Conservation (phyloP, 805 yeast genomes). For the Wickerhamiella dianesei region DNA sequence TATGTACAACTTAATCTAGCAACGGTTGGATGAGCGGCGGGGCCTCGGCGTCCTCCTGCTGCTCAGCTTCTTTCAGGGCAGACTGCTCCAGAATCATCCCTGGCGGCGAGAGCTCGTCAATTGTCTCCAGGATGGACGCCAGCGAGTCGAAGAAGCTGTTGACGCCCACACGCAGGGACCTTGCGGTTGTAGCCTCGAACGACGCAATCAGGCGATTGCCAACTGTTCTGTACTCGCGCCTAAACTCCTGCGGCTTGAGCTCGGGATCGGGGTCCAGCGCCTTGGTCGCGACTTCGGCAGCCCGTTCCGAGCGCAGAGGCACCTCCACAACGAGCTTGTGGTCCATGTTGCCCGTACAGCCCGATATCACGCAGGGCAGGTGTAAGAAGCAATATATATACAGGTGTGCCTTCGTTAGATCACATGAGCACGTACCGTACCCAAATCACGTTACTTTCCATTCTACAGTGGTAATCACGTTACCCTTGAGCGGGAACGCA, state of each 20-base stretch:
- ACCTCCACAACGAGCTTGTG: constrained; percentile 29
- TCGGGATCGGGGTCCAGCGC: constrained; percentile 68
- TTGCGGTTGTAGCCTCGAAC: constrained; percentile 33
- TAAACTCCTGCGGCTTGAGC: constrained; percentile 54
- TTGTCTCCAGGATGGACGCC: constrained; percentile 64
- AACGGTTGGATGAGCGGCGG: not conserved
- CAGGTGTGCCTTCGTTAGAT: too few species aligned
- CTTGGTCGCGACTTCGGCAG: constrained; percentile 50
- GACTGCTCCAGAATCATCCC: not conserved
- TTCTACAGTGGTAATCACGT: too few species aligned
- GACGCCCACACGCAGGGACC: constrained; percentile 72
- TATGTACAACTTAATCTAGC: not conserved
- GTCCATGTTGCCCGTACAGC: constrained; percentile 12
- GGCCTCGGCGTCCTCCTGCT: not conserved
- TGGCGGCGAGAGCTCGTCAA: constrained; percentile 43
- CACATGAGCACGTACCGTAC: too few species aligned
- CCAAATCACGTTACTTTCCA: too few species aligned
- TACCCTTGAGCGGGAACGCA: not conserved
- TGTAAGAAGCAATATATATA: too few species aligned
- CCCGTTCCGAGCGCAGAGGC: constrained; percentile 47
- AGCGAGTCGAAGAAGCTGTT: constrained; percentile 67
- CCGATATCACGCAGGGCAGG: not conserved
- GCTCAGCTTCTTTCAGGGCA: not conserved
- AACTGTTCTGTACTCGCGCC: constrained; percentile 31
- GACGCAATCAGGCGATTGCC: constrained; percentile 20